A percentile compares a stretch with the other conserved stretches of the same genome.
phyloP scores from a whole-genome alignment of 2,329 filamentous ascomycete genomes.

The Diaporthe sp. region DNA sequence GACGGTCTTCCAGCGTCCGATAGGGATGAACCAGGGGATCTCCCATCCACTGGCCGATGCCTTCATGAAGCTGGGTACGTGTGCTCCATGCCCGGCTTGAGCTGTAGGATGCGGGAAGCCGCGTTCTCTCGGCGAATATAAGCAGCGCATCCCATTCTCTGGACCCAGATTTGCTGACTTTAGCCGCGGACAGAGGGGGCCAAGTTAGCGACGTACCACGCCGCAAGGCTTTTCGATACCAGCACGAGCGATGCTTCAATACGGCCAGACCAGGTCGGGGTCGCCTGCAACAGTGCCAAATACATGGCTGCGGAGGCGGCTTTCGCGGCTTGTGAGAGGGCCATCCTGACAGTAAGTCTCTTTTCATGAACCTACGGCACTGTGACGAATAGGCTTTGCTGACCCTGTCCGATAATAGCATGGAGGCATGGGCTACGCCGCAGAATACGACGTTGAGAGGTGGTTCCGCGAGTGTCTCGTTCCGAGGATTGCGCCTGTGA shows the following conservation, averaged over 20 bases:
- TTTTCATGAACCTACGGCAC: too few relatives aligned
- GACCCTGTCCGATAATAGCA: slow-evolving; percentile 42
- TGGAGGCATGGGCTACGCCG: slow-evolving; percentile 74
- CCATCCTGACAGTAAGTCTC: slow-evolving; percentile 56
- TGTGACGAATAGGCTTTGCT: neutral
- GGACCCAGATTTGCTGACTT: neutral
- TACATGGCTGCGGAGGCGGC: slow-evolving; percentile 75
- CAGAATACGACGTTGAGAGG: slow-evolving; percentile 73
- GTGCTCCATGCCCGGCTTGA: neutral
- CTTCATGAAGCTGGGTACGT: slow-evolving; percentile 58
- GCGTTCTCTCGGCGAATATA: neutral
- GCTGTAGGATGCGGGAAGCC: neutral
- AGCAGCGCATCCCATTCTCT: neutral
- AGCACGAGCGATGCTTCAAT: slow-evolving; percentile 61
- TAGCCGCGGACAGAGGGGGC: slow-evolving; percentile 64
- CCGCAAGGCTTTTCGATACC: slow-evolving; percentile 70
- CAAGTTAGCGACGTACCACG: slow-evolving; percentile 73
- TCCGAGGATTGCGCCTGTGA: slow-evolving; percentile 72
- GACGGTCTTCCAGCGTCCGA: slow-evolving; percentile 72
- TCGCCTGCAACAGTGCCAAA: slow-evolving; percentile 77
- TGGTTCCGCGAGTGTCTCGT: slow-evolving; percentile 74
- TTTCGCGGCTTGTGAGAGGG: slow-evolving; percentile 70
- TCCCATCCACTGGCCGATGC: slow-evolving; percentile 73
- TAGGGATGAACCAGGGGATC: slow-evolving; percentile 74
- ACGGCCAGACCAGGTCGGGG: slow-evolving; percentile 66